Base-by-base conservation (phyloP, 1,139 yeast species). In the Pichia kudriavzevii region DNA sequence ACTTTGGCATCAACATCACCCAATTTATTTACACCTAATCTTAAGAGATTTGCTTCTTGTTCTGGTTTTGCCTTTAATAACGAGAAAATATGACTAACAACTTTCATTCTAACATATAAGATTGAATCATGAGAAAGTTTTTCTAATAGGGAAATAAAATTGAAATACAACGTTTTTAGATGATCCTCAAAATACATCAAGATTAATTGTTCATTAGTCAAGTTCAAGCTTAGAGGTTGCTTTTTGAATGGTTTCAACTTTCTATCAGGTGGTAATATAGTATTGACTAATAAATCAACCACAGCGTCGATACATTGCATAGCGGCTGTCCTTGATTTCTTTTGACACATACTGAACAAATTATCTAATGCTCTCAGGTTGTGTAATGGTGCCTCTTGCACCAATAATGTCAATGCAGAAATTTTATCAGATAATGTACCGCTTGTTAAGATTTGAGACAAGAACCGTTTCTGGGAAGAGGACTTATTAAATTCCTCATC, bases 361-460 rank as follows among this genome's bases (percentile, higher is more conserved):
- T 80, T 79, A 44, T 85, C 95, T 39, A 93, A 65, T 1, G 95
- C 87, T 56, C 84, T 83, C 40, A 79, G 56, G 46, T 93, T 83
- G 56, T 91, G 98, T 40, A 87, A 58, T 5, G 99, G 98, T 3
- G 97, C 87, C 61, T 91, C 98, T 56, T 91, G 97, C 32, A 88
- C 75, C 55, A 91, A 66, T 55, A 91, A 72, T 0, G 98, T 88
- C 52, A 91, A 69, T 0, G 98, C 96, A 31, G 96, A 84, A 40
- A 91, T 83, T 61, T 91, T 88, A 79, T 91, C 99, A 50, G 78
- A 80, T 48, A 91, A 69, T 0, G 99, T 91, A 82, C 99, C 99
- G 45, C 79, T 82, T 6, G 88, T 69, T 52, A 91, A 70, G 46
- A 91, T 80, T 59, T 91, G 94, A 1, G 91, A 72, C 70, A 88